Percentiles rank a stretch among this genome's conserved stretches.
Conservation (phyloP, 73 alveolate species). For the Tetrahymena malaccensis region DNA sequence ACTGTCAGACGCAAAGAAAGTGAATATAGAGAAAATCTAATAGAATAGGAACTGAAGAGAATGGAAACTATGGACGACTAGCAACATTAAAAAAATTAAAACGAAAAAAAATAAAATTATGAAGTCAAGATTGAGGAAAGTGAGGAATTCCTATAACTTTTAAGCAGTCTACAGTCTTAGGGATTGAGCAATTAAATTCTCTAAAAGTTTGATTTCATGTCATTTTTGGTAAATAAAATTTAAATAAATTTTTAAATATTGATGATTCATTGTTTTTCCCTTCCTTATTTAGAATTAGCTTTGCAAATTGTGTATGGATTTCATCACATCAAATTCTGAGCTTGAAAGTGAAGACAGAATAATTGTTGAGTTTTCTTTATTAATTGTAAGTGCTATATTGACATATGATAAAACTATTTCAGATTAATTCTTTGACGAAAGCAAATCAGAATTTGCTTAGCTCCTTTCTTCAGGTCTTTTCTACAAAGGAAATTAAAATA, state of each 20-base stretch:
- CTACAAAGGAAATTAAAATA: slow-evolving; percentile 9
- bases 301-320: slow-evolving; percentile 3
- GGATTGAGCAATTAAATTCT: slow-evolving; percentile 4
- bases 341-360: slow-evolving; percentile 47
- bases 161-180: not conserved
- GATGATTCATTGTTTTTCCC: not conserved
- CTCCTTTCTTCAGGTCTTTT: slow-evolving; percentile 24
- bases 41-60: not conserved
- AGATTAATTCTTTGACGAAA: not conserved
- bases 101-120: not conserved
- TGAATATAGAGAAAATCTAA: slow-evolving; percentile 27
- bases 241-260: not conserved
- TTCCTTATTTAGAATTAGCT: not conserved
- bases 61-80: not conserved
- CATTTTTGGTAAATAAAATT: slow-evolving; percentile 7
- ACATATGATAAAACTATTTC: slow-evolving; percentile 5
- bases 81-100: not conserved
- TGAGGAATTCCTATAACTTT: not conserved
- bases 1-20: slow-evolving; percentile 12
- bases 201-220: not conserved
- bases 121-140: not conserved
- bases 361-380: slow-evolving; percentile 39
- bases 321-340: slow-evolving; percentile 4
- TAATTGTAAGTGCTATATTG: slow-evolving; percentile 13
- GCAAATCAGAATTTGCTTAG: not conserved